Evolutionary conservation across 2,329 filamentous ascomycete species (phyloP).

Genomic region (Cladosporium velox): DNA sequence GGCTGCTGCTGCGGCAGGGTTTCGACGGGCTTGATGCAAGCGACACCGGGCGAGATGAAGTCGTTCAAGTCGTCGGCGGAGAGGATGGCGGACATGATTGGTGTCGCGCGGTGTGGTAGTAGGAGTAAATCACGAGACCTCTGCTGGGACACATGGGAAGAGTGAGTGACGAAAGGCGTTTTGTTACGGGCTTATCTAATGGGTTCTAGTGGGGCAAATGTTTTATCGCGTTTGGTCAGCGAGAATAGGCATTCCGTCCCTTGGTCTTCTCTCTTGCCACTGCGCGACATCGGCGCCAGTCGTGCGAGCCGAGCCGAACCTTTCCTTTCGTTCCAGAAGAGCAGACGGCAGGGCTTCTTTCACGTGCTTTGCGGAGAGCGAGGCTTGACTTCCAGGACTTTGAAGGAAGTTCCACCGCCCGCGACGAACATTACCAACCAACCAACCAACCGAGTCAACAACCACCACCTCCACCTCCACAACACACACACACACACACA

Average conservation of each 20-base stretch:
- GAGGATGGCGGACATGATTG: constrained; percentile 88
- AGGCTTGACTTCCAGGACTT: neutral
- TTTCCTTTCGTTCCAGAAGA: neutral
- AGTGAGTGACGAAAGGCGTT: constrained; percentile 8
- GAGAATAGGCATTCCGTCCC: neutral
- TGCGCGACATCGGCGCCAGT: constrained; percentile 21
- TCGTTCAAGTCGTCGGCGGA: constrained; percentile 97
- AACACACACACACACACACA: constrained; percentile 3
- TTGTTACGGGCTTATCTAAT: constrained; percentile 11
- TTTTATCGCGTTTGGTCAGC: constrained; percentile 20
- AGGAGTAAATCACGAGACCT: constrained; percentile 21
- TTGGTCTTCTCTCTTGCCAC: constrained; percentile 13
- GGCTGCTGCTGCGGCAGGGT: constrained; percentile 71
- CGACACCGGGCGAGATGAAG: constrained; percentile 96
- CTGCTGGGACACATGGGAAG: constrained; percentile 34
- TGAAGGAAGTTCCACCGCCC: constrained; percentile 15
- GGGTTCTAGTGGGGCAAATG: neutral
- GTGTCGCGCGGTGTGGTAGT: neutral
- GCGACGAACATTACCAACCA: neutral
- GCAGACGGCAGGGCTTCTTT: constrained; percentile 9
- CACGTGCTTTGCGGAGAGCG: constrained; percentile 13
- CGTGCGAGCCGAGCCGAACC: constrained; percentile 1
- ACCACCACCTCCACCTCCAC: neutral
- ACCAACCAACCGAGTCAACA: neutral
- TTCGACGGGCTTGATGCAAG: constrained; percentile 97